Conservation (phyloP, 352 stramenopile genomes). For the Phytophthora kernoviae region DNA sequence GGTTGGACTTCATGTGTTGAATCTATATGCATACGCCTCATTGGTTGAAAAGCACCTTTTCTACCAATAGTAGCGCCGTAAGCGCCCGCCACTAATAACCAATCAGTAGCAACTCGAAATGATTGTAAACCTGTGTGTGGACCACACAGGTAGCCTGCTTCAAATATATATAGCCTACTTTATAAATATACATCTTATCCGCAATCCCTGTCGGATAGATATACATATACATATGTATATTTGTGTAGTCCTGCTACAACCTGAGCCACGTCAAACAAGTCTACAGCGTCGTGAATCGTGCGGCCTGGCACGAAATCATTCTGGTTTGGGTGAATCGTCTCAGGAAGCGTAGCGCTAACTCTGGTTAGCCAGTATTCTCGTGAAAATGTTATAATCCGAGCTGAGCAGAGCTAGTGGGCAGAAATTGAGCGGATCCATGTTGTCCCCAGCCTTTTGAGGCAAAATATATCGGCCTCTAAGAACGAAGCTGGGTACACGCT, state of each 20-base stretch:
- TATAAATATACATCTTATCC: too few relatives aligned
- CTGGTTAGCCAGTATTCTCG: background rate
- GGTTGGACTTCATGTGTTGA: too few relatives aligned
- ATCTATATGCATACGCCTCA: too few relatives aligned
- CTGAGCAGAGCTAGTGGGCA: conserved; percentile 6
- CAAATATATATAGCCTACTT: too few relatives aligned
- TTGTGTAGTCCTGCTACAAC: background rate
- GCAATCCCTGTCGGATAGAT: too few relatives aligned
- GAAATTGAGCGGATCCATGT: conserved; percentile 2
- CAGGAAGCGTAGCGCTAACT: background rate
- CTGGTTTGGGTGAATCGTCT: background rate
- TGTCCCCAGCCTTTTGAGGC: conserved; percentile 3
- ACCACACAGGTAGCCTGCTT: too few relatives aligned
- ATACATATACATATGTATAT: too few relatives aligned
- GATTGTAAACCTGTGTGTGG: too few relatives aligned
- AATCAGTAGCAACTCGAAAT: too few relatives aligned
- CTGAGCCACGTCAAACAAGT: background rate
- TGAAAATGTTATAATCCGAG: conserved; percentile 16
- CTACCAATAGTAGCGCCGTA: too few relatives aligned
- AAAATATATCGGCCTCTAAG: conserved; percentile 6
- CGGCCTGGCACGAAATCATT: conserved; percentile 5
- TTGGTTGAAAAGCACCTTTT: too few relatives aligned
- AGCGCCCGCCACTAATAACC: too few relatives aligned
- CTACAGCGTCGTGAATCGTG: background rate
- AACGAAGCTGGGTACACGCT: background rate